Conservation (phyloP, 1,284 basidiomycete genomes). For the Ustilago crameri region DNA sequence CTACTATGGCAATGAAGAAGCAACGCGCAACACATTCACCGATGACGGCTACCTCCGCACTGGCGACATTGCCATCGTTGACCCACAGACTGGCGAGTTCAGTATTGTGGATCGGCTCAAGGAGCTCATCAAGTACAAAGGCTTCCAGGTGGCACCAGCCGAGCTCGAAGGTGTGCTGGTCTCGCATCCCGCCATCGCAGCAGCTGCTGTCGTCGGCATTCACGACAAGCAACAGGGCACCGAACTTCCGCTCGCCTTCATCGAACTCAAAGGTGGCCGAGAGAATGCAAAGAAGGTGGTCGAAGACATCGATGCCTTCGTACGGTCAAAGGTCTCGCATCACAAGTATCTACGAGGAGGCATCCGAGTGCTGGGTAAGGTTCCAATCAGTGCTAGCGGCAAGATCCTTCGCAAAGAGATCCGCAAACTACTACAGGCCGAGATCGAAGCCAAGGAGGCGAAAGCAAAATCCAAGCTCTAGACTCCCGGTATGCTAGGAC, state of each 20-base stretch:
- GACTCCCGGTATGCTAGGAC: too few relatives aligned
- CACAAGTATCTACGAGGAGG: conserved; percentile 49
- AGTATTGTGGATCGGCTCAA: conserved; percentile 63
- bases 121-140: conserved; percentile 66
- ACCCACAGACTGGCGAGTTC: conserved; percentile 38
- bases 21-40: conserved; percentile 76
- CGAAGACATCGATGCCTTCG: conserved; percentile 28
- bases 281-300: background rate
- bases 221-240: conserved; percentile 50
- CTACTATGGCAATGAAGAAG: conserved; percentile 40
- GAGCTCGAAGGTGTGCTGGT: conserved; percentile 59
- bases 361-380: conserved; percentile 26
- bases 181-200: conserved; percentile 40
- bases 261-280: conserved; percentile 34
- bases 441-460: conserved; percentile 10
- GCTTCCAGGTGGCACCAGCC: conserved; percentile 59
- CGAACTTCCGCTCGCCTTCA: conserved; percentile 36
- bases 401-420: conserved; percentile 46
- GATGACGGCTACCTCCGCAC: conserved; percentile 60
- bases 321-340: conserved; percentile 28
- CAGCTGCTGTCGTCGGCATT: conserved; percentile 56
- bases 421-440: conserved; percentile 23
- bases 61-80: conserved; percentile 58
- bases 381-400: conserved; percentile 44
- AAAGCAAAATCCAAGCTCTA: conserved; percentile 12